Evolutionary conservation across 2,329 filamentous ascomycete genomes (phyloP).

Genomic region (Beauveria rudraprayagi): DNA sequence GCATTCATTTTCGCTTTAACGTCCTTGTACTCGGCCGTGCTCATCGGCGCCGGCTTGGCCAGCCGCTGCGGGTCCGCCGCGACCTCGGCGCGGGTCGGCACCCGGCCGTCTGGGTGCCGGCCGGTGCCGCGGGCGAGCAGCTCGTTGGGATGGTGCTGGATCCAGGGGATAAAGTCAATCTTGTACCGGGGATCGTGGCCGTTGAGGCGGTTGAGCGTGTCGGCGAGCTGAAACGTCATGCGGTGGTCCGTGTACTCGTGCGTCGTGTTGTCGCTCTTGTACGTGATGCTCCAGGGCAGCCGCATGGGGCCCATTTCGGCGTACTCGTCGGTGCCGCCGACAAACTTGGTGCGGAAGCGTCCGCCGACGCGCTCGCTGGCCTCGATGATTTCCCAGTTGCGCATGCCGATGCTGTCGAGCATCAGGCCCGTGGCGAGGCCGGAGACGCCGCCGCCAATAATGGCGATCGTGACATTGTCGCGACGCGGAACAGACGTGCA

Average conservation of each 20-base stretch:
- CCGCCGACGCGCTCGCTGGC: conserved; percentile 33
- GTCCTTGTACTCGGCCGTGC: conserved; percentile 17
- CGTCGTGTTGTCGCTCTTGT: conserved; percentile 32
- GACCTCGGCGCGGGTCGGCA: conserved; percentile 18
- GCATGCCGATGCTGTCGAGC: conserved; percentile 34
- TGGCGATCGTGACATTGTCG: conserved; percentile 19
- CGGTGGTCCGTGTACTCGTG: conserved; percentile 33
- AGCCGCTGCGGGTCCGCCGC: conserved; percentile 16
- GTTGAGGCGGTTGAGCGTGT: conserved; percentile 33
- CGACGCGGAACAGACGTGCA: conserved; percentile 17
- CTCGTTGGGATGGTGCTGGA: conserved; percentile 28
- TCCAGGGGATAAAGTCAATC: conserved; percentile 34
- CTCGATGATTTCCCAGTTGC: conserved; percentile 37
- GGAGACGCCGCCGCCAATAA: conserved; percentile 32
- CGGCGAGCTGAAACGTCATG: conserved; percentile 34
- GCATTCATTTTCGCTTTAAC: conserved; percentile 17
- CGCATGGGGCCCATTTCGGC: conserved; percentile 37
- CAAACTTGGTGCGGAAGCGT: conserved; percentile 33
- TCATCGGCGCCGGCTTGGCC: conserved; percentile 3
- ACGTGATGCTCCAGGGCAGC: conserved; percentile 31
- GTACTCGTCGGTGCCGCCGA: conserved; percentile 29
- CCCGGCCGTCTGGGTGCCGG: conserved; percentile 22
- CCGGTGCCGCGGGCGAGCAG: conserved; percentile 12
- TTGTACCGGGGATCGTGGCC: conserved; percentile 20
- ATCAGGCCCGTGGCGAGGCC: conserved; percentile 20